Conservation (phyloP, 208 protist genomes). For the Hexamita inflata region DNA sequence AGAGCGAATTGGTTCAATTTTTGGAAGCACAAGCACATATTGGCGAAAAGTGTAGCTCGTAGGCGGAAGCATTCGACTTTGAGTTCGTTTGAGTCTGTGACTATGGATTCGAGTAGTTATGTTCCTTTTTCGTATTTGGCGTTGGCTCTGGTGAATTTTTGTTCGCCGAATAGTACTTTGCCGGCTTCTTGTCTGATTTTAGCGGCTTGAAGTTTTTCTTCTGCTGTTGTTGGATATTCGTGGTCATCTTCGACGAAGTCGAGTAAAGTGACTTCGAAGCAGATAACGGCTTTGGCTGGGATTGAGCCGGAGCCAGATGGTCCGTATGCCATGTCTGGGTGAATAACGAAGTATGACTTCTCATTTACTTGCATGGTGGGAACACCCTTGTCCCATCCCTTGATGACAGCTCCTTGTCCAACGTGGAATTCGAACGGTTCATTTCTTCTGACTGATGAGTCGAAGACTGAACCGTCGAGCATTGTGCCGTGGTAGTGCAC, state of each 20-base stretch:
- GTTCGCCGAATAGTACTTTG: background rate
- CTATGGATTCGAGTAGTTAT: slow-evolving; percentile 6
- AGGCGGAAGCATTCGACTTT: background rate
- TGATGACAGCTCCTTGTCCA: slow-evolving; percentile 35
- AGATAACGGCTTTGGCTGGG: background rate
- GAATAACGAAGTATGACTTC: background rate
- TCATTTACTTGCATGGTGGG: slow-evolving; percentile 39
- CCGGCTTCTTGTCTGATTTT: background rate
- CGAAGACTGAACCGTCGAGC: slow-evolving; percentile 50
- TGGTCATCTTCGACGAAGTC: slow-evolving; percentile 17
- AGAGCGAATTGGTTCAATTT: no score
- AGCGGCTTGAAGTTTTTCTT: background rate
- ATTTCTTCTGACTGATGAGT: slow-evolving; percentile 42
- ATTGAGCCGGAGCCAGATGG: background rate
- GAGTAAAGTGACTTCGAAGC: background rate
- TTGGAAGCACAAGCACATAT: no score
- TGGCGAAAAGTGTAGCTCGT: slow-evolving; percentile 3
- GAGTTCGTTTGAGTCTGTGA: background rate
- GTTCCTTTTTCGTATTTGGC: slow-evolving; percentile 24
- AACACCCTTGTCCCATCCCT: slow-evolving; percentile 43
- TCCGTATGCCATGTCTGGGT: background rate
- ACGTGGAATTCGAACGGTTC: slow-evolving; percentile 53
- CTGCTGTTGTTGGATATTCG: background rate
- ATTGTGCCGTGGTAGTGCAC: slow-evolving; percentile 52
- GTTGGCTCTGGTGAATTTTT: background rate